These are phyloP conservation scores for Phytophthora tentaculata DNA, from an alignment of 352 stramenopile genomes.

Conservation along the genomic window DNA sequence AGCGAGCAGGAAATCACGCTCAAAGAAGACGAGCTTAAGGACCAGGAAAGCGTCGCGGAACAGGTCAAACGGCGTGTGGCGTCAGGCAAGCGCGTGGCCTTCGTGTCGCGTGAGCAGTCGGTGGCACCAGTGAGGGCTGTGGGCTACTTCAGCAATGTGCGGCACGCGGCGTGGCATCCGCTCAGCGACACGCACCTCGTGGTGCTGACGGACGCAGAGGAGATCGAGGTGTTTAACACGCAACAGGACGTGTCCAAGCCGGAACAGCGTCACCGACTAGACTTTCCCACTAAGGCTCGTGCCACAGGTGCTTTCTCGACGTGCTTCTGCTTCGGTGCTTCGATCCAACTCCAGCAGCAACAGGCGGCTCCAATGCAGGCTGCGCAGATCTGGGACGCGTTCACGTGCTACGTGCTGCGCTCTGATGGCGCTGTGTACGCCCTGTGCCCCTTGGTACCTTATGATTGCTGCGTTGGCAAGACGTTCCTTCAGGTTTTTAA, in stretches of 20 bases:
- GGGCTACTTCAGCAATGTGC: conserved; percentile 62
- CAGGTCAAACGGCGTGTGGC: conserved; percentile 37
- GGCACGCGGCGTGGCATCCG: conserved; percentile 72
- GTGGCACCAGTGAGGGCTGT: conserved; percentile 55
- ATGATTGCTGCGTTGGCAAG: conserved; percentile 53
- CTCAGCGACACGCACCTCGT: conserved; percentile 77
- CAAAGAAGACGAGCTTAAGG: conserved; percentile 27
- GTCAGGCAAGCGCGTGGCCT: conserved; percentile 40
- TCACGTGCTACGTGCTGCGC: conserved; percentile 78
- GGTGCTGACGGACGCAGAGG: conserved; percentile 76
- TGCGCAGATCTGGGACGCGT: conserved; percentile 63
- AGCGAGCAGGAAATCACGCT: conserved; percentile 34
- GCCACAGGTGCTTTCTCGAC: conserved; percentile 44
- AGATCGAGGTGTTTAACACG: conserved; percentile 77
- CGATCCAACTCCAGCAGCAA: conserved; percentile 32
- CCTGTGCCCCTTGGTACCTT: conserved; percentile 75
- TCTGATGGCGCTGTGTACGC: conserved; percentile 76
- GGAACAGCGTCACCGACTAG: conserved; percentile 71
- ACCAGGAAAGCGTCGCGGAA: conserved; percentile 33
- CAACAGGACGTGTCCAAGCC: conserved; percentile 68
- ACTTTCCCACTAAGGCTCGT: conserved; percentile 48
- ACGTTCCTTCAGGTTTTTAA: conserved; percentile 56
- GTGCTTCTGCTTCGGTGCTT: conserved; percentile 65
- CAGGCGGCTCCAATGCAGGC: conserved; percentile 29
- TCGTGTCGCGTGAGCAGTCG: conserved; percentile 64